phyloP scores from a whole-genome alignment of 148 eudicot species.

The Talinum fruticosum region DNA sequence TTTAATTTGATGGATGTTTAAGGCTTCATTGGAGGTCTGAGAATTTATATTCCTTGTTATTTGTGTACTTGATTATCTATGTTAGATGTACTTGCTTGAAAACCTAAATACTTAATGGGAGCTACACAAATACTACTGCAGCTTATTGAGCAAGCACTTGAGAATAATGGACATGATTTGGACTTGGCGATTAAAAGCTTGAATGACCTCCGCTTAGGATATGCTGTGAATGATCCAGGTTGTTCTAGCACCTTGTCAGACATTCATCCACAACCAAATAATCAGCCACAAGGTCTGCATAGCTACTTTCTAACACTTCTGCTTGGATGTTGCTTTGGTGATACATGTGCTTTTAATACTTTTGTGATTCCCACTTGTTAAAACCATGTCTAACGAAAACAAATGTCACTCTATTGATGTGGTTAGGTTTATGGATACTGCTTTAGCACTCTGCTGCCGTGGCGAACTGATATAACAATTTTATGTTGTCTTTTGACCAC shows the following conservation, averaged over 20 bases:
- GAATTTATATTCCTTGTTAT: neutral
- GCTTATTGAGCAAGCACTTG: conserved; percentile 74
- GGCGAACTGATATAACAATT: neutral
- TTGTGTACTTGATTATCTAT: neutral
- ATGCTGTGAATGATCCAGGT: conserved; percentile 27
- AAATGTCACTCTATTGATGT: neutral
- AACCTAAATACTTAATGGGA: neutral
- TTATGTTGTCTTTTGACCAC: neutral
- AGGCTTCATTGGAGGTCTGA: neutral
- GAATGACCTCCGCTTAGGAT: conserved; percentile 68
- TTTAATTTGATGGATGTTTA: neutral
- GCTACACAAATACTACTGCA: conserved; percentile 17
- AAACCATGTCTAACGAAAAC: neutral
- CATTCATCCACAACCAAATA: conserved; percentile 28
- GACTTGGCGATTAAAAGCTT: conserved; percentile 71
- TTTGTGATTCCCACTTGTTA: neutral
- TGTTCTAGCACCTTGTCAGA: conserved; percentile 32
- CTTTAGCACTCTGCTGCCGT: neutral
- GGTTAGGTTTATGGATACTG: neutral
- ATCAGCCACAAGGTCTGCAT: conserved; percentile 32
- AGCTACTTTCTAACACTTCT: neutral
- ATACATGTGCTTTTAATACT: neutral
- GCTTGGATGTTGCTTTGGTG: neutral
- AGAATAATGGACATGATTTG: conserved; percentile 70
- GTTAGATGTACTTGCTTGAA: neutral